Base-by-base conservation (phyloP, 2,329 filamentous ascomycete genomes). In the Lizonia empirigonia region DNA sequence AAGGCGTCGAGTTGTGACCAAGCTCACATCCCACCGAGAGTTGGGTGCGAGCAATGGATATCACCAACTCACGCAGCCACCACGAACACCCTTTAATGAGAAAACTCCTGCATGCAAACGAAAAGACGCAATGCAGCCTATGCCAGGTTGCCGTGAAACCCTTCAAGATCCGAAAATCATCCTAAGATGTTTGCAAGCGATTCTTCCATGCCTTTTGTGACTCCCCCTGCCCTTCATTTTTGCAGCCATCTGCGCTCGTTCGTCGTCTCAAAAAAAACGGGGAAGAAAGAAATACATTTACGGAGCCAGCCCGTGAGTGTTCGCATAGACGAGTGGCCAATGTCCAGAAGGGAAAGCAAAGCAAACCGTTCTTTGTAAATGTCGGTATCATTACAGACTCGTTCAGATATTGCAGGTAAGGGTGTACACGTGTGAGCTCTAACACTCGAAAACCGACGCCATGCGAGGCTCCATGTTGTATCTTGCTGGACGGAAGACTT, bases 321-420 rank as follows among this genome's bases (percentile, higher is more conserved):
- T 68, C 63, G 63, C 59, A 55, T 50, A 58, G 63, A 65, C 62
- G 62, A 44, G 53, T 57, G 56, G 58, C 58, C 56, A 56, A 56
- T 47, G 56, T 54, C 67, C 61, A 58, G 58, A 63, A 65, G 59
- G 59, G 63, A 67, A 69, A 67, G 62, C 60, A 68, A 64, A 63
- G 61, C 62, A 65, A 56, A 65, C 64, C 68, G 69, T 69, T 69
- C 62, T 65, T 62, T 55, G 62, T 60, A 67, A 68, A 68, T 66
- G 69, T 70, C 64, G 64, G 66, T 68, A 67, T 69, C 69, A 68
- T 70, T 71, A 71, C 67, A 67, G 66, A 66, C 64, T 67, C 70
- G 69, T 67, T 68, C 64, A 69, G 57, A 67, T 64, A 69, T 64
- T 63, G 65, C 65, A 68, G 64, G 58, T 63, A 65, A 67, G 63